Evolutionary conservation across 164 flowering plant genomes (phyloP), one percentile per base, ranked within the genome.

Genomic region (Kingdonia uniflora): DNA sequence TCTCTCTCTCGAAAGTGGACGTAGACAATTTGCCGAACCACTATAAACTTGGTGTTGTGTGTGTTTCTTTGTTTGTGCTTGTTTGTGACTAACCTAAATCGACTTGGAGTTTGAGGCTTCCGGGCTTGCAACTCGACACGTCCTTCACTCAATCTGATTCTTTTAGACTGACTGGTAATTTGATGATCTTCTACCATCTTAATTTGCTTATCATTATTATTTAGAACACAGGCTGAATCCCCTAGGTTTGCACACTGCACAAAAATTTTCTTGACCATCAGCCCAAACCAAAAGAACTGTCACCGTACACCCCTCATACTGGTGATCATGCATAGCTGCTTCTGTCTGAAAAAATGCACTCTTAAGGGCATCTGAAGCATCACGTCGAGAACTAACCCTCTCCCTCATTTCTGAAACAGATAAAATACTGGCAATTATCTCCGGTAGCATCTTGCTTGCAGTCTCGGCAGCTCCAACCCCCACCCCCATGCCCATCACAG

Each of bases 401-500:
- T 84, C 82, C 58, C 80, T 81, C 61, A 58, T 81, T 19, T 59
- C 65, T 26, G 83, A 55, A 69, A 79, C 85, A 2, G 84, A 76
- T 57, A 92, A 70, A 49, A 84, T 76, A 49, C 62, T 49, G 43
- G 92, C 76, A 59, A 88, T 68, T 58, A 63, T 72, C 71, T 78
- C 83, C 14, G 95, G 95, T 49, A 92, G 68, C 57, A 77, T 67
- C 64, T 74, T 77, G 85, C 91, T 84, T 44, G 88, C 96, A 70
- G 81, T 68, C 67, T 78, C 76, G 19, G 97, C 91, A 70, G 97
- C 99, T 51, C 49, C 86, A 40, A 69, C 77, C 57, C 99, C n/a
- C n/a, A n/a, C n/a, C 99, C 52, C 97, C 94, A 81, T 94, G 99
- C 54, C 99, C 99, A 76, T 89, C 99, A 71, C 88, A 88, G 39